Conservation (phyloP, 306 rosid species). For the Vigna unguiculata region DNA sequence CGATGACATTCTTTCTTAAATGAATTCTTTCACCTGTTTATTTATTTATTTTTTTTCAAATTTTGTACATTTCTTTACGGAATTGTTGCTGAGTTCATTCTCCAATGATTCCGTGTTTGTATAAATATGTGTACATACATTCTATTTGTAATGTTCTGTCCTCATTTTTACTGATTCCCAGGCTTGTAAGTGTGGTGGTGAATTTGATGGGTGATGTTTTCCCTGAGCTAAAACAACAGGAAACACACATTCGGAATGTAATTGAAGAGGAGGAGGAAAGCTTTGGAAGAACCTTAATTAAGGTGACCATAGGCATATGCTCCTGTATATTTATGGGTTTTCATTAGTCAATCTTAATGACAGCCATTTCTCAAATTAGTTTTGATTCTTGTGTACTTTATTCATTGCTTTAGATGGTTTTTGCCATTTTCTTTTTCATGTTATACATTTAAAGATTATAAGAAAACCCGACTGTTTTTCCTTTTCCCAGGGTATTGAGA, state of each 20-base stretch:
- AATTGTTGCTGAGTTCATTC: neutral
- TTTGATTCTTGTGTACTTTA: slow-evolving; percentile 16
- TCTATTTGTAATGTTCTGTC: slow-evolving; percentile 8
- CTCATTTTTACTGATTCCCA: slow-evolving; percentile 47
- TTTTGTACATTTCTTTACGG: neutral
- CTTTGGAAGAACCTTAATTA: slow-evolving; percentile 91
- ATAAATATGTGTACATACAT: neutral
- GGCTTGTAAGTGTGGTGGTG: slow-evolving; percentile 79
- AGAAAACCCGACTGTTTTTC: slow-evolving; percentile 31
- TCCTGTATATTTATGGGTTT: slow-evolving; percentile 25
- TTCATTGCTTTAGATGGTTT: slow-evolving; percentile 27
- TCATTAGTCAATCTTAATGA: slow-evolving; percentile 12
- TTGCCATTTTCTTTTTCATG: neutral
- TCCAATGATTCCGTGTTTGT: neutral
- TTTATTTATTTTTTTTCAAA: neutral
- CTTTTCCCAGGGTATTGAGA: slow-evolving; percentile 85
- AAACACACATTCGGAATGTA: slow-evolving; percentile 67
- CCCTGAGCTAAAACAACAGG: slow-evolving; percentile 81
- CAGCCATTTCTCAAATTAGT: slow-evolving; percentile 13
- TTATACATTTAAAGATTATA: slow-evolving; percentile 12
- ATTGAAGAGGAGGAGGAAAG: slow-evolving; percentile 95
- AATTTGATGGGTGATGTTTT: slow-evolving; percentile 80
- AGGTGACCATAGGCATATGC: slow-evolving; percentile 62
- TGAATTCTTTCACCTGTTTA: neutral
- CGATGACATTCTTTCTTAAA: neutral